Conservation (phyloP, 345 rosid species). For the Citrus cavaleriei region DNA sequence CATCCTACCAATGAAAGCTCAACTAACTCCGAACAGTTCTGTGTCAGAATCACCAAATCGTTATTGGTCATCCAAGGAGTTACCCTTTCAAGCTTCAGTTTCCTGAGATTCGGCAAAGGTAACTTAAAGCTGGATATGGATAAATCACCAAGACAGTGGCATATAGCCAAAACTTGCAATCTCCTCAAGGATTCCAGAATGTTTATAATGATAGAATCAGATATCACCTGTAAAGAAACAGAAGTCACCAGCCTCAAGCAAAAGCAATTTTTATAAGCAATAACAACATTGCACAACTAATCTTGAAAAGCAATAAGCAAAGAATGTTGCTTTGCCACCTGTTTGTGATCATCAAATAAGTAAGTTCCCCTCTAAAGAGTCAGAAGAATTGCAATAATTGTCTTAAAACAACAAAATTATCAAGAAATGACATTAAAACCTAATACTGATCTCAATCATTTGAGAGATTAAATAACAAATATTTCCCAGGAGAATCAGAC, state of each 20-base stretch:
- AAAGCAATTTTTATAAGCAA: not conserved
- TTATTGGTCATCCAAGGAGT: slow-evolving; percentile 70
- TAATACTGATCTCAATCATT: not conserved
- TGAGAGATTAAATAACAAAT: not conserved
- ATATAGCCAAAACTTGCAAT: slow-evolving; percentile 51
- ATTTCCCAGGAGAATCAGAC: not conserved
- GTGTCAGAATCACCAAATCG: slow-evolving; percentile 57
- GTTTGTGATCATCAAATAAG: not conserved
- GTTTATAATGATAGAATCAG: slow-evolving; percentile 46
- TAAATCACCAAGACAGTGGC: slow-evolving; percentile 76
- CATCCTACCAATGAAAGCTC: slow-evolving; percentile 70
- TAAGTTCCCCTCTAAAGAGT: not conserved
- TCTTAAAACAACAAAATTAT: not conserved
- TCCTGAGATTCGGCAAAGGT: slow-evolving; percentile 43
- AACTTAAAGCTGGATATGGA: slow-evolving; percentile 50
- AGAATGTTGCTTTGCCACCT: too few relatives aligned
- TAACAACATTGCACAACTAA: not conserved
- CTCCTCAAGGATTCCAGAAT: slow-evolving; percentile 40
- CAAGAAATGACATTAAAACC: not conserved
- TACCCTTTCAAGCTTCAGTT: slow-evolving; percentile 67
- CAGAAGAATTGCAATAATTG: not conserved
- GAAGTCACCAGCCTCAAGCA: not conserved
- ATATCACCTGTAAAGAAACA: slow-evolving; percentile 47
- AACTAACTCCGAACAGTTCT: slow-evolving; percentile 43
- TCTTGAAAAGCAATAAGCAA: not conserved